phyloP scores from a whole-genome alignment of 2,329 filamentous ascomycete species.

The Orbilia brochopaga region DNA sequence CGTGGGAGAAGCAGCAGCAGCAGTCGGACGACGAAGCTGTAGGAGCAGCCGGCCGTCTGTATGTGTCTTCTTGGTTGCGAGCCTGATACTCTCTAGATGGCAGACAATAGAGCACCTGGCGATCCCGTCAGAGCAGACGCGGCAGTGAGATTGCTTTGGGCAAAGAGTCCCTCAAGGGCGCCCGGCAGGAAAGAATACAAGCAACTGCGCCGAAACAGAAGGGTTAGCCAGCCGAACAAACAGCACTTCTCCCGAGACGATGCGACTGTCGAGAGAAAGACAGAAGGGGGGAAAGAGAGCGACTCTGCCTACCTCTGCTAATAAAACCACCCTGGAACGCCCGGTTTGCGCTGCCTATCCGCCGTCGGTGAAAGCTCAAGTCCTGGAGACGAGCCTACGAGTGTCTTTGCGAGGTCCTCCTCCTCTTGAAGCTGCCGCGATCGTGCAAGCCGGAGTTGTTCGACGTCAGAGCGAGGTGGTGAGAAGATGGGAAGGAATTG shows the following conservation, averaged over 20 bases:
- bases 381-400: slow-evolving; percentile 32
- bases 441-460: slow-evolving; percentile 13
- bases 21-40: slow-evolving; percentile 14
- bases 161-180: slow-evolving; percentile 14
- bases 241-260: slow-evolving; percentile 28
- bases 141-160: slow-evolving; percentile 20
- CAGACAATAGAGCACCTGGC: neutral
- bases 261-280: slow-evolving; percentile 7
- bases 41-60: slow-evolving; percentile 17
- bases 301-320: slow-evolving; percentile 33
- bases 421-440: slow-evolving; percentile 38
- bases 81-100: slow-evolving; percentile 17
- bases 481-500: slow-evolving; percentile 24
- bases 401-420: slow-evolving; percentile 19
- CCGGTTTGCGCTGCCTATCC: neutral
- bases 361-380: slow-evolving; percentile 28
- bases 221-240: slow-evolving; percentile 51
- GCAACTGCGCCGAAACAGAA: slow-evolving; percentile 31
- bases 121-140: slow-evolving; percentile 20
- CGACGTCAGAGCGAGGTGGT: slow-evolving; percentile 38
- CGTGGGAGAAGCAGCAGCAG: slow-evolving; percentile 17
- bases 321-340: slow-evolving; percentile 9
- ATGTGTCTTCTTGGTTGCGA: slow-evolving; percentile 22
- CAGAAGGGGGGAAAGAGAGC: slow-evolving; percentile 2
- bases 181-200: slow-evolving; percentile 26